Evolutionary conservation across 352 stramenopile species (phyloP).

Genomic region (Globisporangium okanoganense): DNA sequence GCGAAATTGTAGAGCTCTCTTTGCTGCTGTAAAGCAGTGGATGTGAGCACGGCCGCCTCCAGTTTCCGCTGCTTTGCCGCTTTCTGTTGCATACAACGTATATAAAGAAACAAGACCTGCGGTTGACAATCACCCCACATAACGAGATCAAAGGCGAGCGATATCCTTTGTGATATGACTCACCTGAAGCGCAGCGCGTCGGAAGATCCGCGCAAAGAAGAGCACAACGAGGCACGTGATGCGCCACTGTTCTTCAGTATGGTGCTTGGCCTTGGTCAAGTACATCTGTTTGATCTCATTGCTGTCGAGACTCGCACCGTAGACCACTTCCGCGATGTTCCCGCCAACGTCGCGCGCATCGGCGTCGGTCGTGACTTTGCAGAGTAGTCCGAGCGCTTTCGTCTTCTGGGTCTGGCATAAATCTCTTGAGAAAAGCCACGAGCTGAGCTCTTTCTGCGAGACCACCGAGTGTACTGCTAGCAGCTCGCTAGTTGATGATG

Average conservation of each 20-base stretch:
- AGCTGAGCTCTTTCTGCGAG: slow-evolving; percentile 1
- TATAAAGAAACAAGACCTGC: neutral
- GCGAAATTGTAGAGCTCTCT: neutral
- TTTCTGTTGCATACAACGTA: slow-evolving; percentile 18
- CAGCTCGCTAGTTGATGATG: neutral
- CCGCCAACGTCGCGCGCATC: slow-evolving; percentile 26
- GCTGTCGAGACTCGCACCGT: slow-evolving; percentile 27
- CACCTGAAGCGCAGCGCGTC: slow-evolving; percentile 24
- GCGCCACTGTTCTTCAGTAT: slow-evolving; percentile 30
- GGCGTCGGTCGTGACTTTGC: slow-evolving; percentile 17
- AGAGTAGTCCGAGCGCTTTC: slow-evolving; percentile 12
- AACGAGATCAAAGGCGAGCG: neutral
- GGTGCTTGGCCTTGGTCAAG: slow-evolving; percentile 15
- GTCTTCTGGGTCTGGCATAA: slow-evolving; percentile 11
- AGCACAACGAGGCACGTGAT: slow-evolving; percentile 27
- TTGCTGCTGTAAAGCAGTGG: neutral
- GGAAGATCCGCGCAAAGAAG: slow-evolving; percentile 36
- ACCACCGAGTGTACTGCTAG: slow-evolving; percentile 6
- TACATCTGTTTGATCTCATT: slow-evolving; percentile 31
- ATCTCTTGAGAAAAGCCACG: slow-evolving; percentile 22
- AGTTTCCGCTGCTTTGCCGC: slow-evolving; percentile 12
- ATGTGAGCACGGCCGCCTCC: slow-evolving; percentile 1
- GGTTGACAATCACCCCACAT: neutral
- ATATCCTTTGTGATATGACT: neutral
- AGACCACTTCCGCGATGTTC: slow-evolving; percentile 33